Conservation (phyloP, 352 stramenopile genomes). For the Globisporangium solare region DNA sequence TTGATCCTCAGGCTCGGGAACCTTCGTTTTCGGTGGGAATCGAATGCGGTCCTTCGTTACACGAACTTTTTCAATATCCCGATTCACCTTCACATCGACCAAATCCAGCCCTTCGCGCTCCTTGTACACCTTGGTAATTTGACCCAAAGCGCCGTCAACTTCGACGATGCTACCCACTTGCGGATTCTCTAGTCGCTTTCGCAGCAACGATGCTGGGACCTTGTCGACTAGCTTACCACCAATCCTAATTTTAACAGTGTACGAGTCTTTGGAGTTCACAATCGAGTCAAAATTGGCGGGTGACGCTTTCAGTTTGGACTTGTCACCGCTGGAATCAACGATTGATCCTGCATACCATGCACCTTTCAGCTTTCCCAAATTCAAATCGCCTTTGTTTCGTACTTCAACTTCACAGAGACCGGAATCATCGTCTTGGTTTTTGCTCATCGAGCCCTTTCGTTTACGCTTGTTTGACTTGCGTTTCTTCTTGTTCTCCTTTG, state of each 20-base stretch:
- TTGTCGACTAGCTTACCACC: conserved; percentile 38
- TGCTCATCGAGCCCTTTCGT: conserved; percentile 25
- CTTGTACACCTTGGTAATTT: conserved; percentile 48
- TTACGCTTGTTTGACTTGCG: conserved; percentile 63
- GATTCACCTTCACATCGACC: conserved; percentile 49
- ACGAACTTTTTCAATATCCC: conserved; percentile 45
- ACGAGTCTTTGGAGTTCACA: conserved; percentile 13
- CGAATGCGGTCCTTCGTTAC: conserved; percentile 48
- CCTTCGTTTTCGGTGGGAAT: conserved; percentile 29
- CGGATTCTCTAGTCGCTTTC: conserved; percentile 25
- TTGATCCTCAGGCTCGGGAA: conserved; percentile 11
- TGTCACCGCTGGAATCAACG: conserved; percentile 3
- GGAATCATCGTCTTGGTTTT: conserved; percentile 11
- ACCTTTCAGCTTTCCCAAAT: conserved; percentile 33
- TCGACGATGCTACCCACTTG: conserved; percentile 73
- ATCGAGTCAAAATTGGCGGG: conserved; percentile 13
- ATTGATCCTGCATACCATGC: conserved; percentile 64
- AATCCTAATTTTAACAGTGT: conserved; percentile 42
- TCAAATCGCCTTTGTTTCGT: conserved; percentile 15
- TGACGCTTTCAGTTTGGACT: background rate
- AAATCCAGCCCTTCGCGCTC: conserved; percentile 13
- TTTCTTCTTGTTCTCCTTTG: conserved; percentile 42
- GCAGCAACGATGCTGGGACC: conserved; percentile 37
- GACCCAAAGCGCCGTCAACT: conserved; percentile 53
- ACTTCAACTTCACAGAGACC: conserved; percentile 10